Evolutionary conservation across 2,329 filamentous ascomycete genomes (phyloP), one percentile per base, ranked within the genome.

Genomic region (Clonostachys solani): DNA sequence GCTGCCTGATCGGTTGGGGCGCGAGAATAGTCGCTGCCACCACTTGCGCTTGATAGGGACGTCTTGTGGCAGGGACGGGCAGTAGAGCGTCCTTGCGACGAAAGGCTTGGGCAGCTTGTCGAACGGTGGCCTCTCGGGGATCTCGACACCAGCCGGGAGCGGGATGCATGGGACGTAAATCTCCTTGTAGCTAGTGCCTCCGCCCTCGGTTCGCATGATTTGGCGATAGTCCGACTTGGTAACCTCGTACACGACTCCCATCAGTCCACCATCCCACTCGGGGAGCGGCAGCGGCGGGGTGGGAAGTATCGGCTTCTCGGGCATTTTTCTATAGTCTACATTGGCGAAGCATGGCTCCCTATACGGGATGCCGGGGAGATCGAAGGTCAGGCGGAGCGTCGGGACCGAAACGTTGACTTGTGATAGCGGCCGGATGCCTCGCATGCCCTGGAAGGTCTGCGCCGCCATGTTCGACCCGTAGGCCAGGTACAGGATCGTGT

Each of bases 211-310:
- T 6, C 85, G 85, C 50, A 97, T 86, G 56, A 99, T 96, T 50
- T 81, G 87, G 7, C 84, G 78, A 62, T 89, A 99, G 69, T 99
- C 94, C 40, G 78, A 66, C 16, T 77, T 71, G 1, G 91, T 96
- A 33, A 97, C 89, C 69, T 97, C 92, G 70, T 99, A 99, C 5
- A 97, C 94, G 15, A 96, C 90, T 19, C 94, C 94, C 38, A 96
- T 81, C 3, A 99, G 77, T 5, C 89, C 89, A 59, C 91, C 92
- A 52, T 83, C 72, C 91, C 90, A 95, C 15, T n/a, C 17, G 15
- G 36, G 15, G 36, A n/a, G 36, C 35, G 57, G 62, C n/a, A 63
- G 47, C 40, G 56, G 62, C 16, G 61, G 61, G 45, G 61, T 61
- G 16, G 66, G 63, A 33, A 66, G 61, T 49, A 59, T 59, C 13